Base-by-base conservation (phyloP, 768 basidiomycete species). In the Suillus cothurnatus region DNA sequence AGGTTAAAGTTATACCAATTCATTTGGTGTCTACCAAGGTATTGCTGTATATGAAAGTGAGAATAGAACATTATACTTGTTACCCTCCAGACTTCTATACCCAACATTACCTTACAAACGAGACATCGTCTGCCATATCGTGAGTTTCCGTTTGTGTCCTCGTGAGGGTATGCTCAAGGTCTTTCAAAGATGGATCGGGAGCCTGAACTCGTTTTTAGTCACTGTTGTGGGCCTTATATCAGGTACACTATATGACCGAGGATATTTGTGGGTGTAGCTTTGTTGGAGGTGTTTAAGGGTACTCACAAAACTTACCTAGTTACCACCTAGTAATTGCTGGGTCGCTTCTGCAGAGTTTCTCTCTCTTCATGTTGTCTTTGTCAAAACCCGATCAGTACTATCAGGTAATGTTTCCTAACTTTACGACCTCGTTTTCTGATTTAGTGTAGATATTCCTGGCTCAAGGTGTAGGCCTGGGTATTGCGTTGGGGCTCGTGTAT, bases 211-310 rank as follows among this genome's bases (percentile, higher is more conserved):
- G 8, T 80, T 83, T 61, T 71, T 86, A 15, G 73, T 81, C 31
- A 72, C 84, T 43, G 76, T 80, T 7, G 74, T 76, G 49, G 84
- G 85, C 2, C 71, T 85, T n/a, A 57, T 82, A 43, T 77, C 81
- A 6, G 86, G 86, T 14, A 77, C 81, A 52, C 71, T 81, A 4
- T 85, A 84, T 67, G 86, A 87, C 53, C 77, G 77, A 23, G 86
- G 86, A 59, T 82, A 85, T 72, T 86, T 85, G 82, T 83, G 68
- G 67, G 80, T 66, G 23, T 38, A 17, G 39, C 28, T 23, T 39
- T 38, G 15, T 38, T 41, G 23, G 56, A 63, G 15, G 56, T 12
- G 50, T 34, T 41, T 36, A 2, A 41, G 12, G 52, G 38, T 36
- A 38, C 60, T 62, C 14, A 64, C 6, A 23, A 39, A 39, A n/a